These are phyloP conservation scores for Cryphonectria japonica DNA, from an alignment of 2,329 filamentous ascomycete genomes.

Conservation along the genomic window DNA sequence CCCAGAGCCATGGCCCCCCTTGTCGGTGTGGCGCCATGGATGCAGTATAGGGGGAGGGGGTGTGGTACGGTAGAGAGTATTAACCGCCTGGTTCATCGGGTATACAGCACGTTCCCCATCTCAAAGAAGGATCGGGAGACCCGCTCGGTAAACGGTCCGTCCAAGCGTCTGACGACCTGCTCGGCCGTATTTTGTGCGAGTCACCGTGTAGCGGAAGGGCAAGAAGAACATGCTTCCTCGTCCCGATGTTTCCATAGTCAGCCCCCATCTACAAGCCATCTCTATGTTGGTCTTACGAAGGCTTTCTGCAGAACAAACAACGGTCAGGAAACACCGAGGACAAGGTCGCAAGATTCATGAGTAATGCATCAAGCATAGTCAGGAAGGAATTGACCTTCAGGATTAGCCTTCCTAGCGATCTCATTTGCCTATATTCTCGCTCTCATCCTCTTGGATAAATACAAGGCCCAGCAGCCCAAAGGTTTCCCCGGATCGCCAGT, in stretches of 20 bases:
- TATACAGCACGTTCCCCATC: background rate
- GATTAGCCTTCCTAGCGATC: background rate
- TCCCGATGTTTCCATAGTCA: background rate
- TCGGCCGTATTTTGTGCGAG: background rate
- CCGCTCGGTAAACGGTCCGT: conserved; percentile 24
- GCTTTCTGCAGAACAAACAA: background rate
- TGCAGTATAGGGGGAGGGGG: background rate
- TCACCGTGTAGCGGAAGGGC: background rate
- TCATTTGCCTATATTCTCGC: background rate
- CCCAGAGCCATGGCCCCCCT: background rate
- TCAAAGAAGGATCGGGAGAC: background rate
- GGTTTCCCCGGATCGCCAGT: conserved; percentile 3
- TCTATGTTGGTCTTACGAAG: background rate
- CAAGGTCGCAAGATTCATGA: background rate
- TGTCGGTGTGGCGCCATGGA: background rate
- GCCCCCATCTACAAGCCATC: background rate
- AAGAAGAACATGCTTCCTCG: background rate
- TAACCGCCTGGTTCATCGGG: background rate
- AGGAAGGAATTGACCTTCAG: background rate
- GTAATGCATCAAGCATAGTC: background rate
- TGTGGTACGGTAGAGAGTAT: conserved; percentile 4
- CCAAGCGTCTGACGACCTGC: conserved; percentile 16
- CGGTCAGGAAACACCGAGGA: background rate
- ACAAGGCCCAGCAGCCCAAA: background rate
- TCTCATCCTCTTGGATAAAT: background rate